Base-by-base conservation (phyloP, 1,284 basidiomycete species). In the Tremellales sp. region DNA sequence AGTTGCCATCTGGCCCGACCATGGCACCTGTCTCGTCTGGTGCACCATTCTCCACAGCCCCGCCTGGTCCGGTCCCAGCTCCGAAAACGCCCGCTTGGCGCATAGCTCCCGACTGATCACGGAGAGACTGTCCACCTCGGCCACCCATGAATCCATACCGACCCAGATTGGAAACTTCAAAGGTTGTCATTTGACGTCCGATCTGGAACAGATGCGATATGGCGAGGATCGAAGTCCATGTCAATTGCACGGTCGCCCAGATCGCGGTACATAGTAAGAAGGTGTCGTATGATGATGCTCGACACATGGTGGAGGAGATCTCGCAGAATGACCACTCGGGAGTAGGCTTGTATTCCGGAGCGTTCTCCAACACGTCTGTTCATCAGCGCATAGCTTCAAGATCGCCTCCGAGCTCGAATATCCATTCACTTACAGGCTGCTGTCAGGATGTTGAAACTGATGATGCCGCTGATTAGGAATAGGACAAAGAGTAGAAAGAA, bases 121-220 rank as follows among this genome's bases (percentile, higher is more conserved):
- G 57, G 40, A 76, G 49, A 22, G 65, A 68, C 24, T 64, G 80
- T 4, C 89, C 88, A 2, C 78, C 79, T 25, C 88, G 84, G 0
- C 92, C 92, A 42, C 94, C 96, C 91, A 98, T 97, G 77, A 85
- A 97, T 2, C 96, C 94, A 65, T 86, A 97, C 43, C 94, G 81
- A 0, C 93, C 91, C 3, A 97, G 82, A 67, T 98, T 98, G 51
- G 85, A 87, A 4, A 97, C 89, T 68, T 99, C 94, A 49, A 96
- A 81, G 0, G 94, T 97, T 1, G 94, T 99, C 83, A 98, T 89
- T 68, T 98, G 94, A 17, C 87, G 81, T 8, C 85, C 81, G 46
- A 97, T 82, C 74, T 97, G 94, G 87, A 89, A 96, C 35, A 85
- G 77, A 64, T 98, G 96, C 5, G 84, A 84, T 31, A 79, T 79